A percentile compares a stretch with the other conserved stretches of the same genome.
These are phyloP conservation scores for Microglena sp. DNA, from an alignment of 139 green algal genomes.

Conservation along the genomic window DNA sequence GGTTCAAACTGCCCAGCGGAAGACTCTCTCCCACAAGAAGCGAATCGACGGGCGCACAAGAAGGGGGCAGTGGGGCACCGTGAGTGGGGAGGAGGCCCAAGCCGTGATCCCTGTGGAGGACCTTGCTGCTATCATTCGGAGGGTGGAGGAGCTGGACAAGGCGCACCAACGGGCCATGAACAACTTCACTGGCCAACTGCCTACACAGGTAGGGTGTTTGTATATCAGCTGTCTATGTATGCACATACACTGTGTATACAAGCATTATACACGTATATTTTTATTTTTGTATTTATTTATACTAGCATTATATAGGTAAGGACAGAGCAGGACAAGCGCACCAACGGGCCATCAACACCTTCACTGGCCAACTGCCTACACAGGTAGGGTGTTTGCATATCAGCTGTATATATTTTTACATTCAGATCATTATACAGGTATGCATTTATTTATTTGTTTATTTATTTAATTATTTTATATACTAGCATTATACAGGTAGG, in stretches of 20 bases:
- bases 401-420: not conserved
- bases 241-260: too few relatives aligned
- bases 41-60: too few relatives aligned
- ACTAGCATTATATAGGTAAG: too few relatives aligned
- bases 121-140: not conserved
- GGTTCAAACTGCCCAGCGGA: not conserved
- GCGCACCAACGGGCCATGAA: conserved; percentile 36
- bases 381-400: conserved; percentile 23
- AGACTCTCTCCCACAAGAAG: too few relatives aligned
- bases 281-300: too few relatives aligned
- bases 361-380: conserved; percentile 46
- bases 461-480: too few relatives aligned
- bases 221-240: not conserved
- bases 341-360: conserved; percentile 32
- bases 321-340: too few relatives aligned
- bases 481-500: too few relatives aligned
- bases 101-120: not conserved
- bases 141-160: conserved; percentile 33
- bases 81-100: too few relatives aligned
- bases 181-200: conserved; percentile 52
- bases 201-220: conserved; percentile 22
- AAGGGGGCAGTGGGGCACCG: not conserved
- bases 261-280: too few relatives aligned
- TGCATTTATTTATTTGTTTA: too few relatives aligned
- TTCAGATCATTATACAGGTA: too few relatives aligned